Conservation (phyloP, 306 rosid species). For the Prunus fruticosa region DNA sequence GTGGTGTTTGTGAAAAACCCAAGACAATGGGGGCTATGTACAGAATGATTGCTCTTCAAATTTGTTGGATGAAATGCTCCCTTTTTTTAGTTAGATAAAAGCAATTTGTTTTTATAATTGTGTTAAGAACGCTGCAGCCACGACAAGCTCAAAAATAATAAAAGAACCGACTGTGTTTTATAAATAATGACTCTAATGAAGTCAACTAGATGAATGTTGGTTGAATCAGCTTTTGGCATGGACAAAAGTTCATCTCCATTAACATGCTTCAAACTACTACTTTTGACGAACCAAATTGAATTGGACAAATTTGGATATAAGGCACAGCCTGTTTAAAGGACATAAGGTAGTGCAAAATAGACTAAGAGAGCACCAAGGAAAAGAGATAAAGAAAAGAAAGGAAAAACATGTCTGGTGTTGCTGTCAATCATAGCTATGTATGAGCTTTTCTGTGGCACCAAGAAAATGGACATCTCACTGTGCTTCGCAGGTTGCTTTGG, state of each 20-base stretch:
- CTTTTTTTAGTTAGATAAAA: background rate
- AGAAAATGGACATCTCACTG: background rate
- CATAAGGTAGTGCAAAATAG: too few species aligned
- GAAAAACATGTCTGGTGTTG: background rate
- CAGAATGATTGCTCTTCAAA: slow-evolving; percentile 13
- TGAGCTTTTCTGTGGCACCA: background rate
- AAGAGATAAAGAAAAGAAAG: background rate
- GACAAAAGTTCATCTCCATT: background rate
- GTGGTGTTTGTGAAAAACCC: slow-evolving; percentile 48
- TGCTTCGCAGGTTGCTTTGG: background rate
- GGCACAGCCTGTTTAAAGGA: background rate
- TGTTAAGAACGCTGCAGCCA: background rate
- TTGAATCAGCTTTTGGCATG: too few species aligned
- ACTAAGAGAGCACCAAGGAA: background rate
- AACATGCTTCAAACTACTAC: background rate
- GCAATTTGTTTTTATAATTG: too few species aligned
- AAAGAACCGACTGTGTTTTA: too few species aligned
- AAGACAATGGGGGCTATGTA: slow-evolving; percentile 38
- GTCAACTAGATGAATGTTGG: too few species aligned
- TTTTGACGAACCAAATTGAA: background rate
- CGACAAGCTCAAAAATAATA: too few species aligned
- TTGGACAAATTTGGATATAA: background rate
- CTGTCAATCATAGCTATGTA: background rate
- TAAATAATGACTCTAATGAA: background rate
- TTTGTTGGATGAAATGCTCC: slow-evolving; percentile 11